Evolutionary conservation across 306 rosid species (phyloP), one percentile per base, ranked within the genome.

Genomic region (Prosopis cineraria): DNA sequence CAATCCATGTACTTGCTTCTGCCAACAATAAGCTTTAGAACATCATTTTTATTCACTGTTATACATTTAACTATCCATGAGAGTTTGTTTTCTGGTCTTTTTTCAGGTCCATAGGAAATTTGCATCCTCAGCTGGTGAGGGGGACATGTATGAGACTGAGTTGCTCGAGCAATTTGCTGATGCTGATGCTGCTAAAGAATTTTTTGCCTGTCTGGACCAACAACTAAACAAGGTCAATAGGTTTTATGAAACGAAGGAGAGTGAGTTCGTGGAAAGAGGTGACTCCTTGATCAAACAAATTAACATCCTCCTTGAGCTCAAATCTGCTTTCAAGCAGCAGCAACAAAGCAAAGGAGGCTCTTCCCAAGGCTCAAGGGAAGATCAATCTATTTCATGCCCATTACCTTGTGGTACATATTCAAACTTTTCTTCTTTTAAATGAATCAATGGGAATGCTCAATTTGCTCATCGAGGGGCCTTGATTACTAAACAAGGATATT

Each of bases 151-250:
- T 74, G 99, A 96, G 84, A 96, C 99, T 5, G 98, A 96, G 76
- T 48, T 96, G 77, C 71, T 91, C 4, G 99, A 93, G 55, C 89
- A 91, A 76, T 91, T 96, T 78, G 90, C 90, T 5, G 98, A 91
- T 34, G 84, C 87, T 67, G 90, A 88, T 55, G 91, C 97, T 6
- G 87, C 96, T 1, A 93, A 89, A 40, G 97, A 91, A 30, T 96
- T 96, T 76, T 93, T 96, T 70, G 72, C 91, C 31, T 87, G 91
- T 69, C 77, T 96, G 55, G 99, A 96, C 78, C 89, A 78, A 34
- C 98, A 96, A 73, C 97, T 96, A 13, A 93, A 91, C 86, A 91
- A 93, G 82, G 99, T 96, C 74, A 96, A 96, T 31, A 90, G 82
- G 66, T 96, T 96, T 68, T 96, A 84, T 84, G 89, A 81, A 81